Base-by-base conservation (phyloP, 2,329 filamentous ascomycete species). In the Phialemonium atrogriseum region DNA sequence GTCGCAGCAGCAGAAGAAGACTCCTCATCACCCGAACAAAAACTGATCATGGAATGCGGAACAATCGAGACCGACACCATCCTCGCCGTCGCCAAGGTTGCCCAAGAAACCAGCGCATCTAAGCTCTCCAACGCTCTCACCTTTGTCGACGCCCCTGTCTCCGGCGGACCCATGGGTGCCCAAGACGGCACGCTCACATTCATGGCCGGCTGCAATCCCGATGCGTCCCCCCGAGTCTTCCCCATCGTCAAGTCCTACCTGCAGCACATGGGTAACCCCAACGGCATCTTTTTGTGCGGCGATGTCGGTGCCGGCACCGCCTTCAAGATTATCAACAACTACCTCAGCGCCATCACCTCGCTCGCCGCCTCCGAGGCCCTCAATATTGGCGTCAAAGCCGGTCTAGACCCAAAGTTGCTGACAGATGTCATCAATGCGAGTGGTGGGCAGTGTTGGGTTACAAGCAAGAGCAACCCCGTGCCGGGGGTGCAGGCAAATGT, bases 241-340 rank as follows among this genome's bases (percentile, higher is more conserved):
- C 62, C 70, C 3, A 57, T 67, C 4, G 70, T 72, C 1, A 70
- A 65, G 10, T 62, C 68, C 2, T 64, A 79, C 3, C 56, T 84
- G 5, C 58, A 63, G 5, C 55, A 76, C 35, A 83, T 85, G 78
- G 56, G 55, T 5, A 47, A 46, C 17, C 37, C 47, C 6, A 42
- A 54, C 4, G 45, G 46, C 2, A 70, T 80, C 7, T 68, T 81
- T 41, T 75, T 81, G 39, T 66, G 83, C 32, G 80, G 80, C 2
- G 68, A 68, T 10, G 46, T 52, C 4, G 78, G 78, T 2, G 66
- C 77, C 4, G 80, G 80, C 0, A 66, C 84, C 0, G 77, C 80
- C 7, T 80, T 72, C 16, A 85, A 85, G 52, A 63, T 84, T 10
- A 77, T 79, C 33, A 85, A 85, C 55, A 84, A 85, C 51, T 85